These are phyloP conservation scores for Claviceps sorghi DNA, from an alignment of 2,329 filamentous ascomycete species.

Conservation along the genomic window DNA sequence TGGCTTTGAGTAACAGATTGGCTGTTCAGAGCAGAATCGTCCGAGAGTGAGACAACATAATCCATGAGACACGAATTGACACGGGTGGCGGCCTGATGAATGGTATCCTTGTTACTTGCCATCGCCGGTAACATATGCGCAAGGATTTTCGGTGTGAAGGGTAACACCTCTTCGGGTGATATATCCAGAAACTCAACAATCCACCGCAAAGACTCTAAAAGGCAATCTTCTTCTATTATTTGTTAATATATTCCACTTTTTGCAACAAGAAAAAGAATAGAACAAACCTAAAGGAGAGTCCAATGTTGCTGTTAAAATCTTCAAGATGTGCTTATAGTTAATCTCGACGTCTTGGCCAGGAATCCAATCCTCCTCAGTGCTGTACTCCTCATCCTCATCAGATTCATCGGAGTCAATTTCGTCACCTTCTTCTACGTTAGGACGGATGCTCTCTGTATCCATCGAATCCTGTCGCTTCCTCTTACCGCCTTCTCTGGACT, in stretches of 20 bases:
- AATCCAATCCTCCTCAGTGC: slow-evolving; percentile 84
- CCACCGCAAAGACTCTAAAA: slow-evolving; percentile 84
- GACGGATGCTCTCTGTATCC: slow-evolving; percentile 48
- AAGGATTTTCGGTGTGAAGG: slow-evolving; percentile 83
- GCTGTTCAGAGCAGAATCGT: slow-evolving; percentile 36
- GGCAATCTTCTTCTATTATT: slow-evolving; percentile 65
- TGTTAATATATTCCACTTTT: slow-evolving; percentile 2
- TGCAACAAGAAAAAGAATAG: background rate
- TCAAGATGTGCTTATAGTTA: slow-evolving; percentile 79
- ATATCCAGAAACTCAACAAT: slow-evolving; percentile 95
- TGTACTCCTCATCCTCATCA: slow-evolving; percentile 43
- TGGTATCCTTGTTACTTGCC: slow-evolving; percentile 79
- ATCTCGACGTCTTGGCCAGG: slow-evolving; percentile 94
- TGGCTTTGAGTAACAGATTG: slow-evolving; percentile 11
- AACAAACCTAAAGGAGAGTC: slow-evolving; percentile 60
- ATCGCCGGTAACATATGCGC: slow-evolving; percentile 87
- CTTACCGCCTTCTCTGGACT: slow-evolving; percentile 51
- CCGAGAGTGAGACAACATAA: slow-evolving; percentile 81
- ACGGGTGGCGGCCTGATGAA: slow-evolving; percentile 72
- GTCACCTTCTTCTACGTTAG: slow-evolving; percentile 44
- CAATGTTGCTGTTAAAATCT: slow-evolving; percentile 80
- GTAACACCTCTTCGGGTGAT: slow-evolving; percentile 88
- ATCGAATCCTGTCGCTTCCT: slow-evolving; percentile 55
- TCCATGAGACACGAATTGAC: slow-evolving; percentile 88
- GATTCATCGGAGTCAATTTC: slow-evolving; percentile 43